Percentiles rank a stretch among this genome's conserved stretches.
These are phyloP conservation scores for Solanum gandarillasii DNA, from an alignment of 257 asterid genomes.

Conservation along the genomic window DNA sequence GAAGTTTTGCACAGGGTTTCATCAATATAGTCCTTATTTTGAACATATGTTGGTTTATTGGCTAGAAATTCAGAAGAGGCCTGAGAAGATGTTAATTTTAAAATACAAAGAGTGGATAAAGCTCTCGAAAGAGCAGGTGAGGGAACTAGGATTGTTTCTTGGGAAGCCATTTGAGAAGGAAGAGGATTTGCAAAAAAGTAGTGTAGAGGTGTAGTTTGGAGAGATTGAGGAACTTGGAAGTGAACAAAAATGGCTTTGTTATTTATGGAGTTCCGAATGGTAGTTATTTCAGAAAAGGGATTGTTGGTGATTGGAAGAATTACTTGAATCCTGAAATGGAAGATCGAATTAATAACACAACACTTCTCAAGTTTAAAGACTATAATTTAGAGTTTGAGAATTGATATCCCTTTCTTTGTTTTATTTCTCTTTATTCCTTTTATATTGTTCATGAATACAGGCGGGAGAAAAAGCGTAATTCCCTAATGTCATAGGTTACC, in stretches of 20 bases:
- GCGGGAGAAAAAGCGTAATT: background rate
- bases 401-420: background rate
- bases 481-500: background rate
- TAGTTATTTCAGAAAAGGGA: constrained; percentile 18
- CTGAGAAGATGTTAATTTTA: constrained; percentile 18
- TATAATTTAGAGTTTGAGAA: constrained; percentile 11
- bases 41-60: constrained; percentile 22
- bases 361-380: constrained; percentile 8
- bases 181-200: constrained; percentile 4
- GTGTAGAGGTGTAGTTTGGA: constrained; percentile 26
- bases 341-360: constrained; percentile 1
- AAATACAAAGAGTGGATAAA: constrained; percentile 19
- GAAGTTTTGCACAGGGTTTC: constrained; percentile 20
- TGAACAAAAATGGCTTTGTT: constrained; percentile 15
- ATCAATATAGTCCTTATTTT: constrained; percentile 21
- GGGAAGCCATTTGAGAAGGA: constrained; percentile 15
- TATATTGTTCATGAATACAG: background rate
- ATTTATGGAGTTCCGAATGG: constrained; percentile 14
- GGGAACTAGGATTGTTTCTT: constrained; percentile 17
- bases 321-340: constrained; percentile 21
- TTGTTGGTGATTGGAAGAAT: constrained; percentile 25
- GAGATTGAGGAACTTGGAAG: constrained; percentile 27
- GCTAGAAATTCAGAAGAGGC: constrained; percentile 10
- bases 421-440: background rate
- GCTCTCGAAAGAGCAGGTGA: constrained; percentile 12